A percentile compares a stretch with the other conserved stretches of the same genome.
Conservation (phyloP, 306 rosid species). For the Quercus dentata region DNA sequence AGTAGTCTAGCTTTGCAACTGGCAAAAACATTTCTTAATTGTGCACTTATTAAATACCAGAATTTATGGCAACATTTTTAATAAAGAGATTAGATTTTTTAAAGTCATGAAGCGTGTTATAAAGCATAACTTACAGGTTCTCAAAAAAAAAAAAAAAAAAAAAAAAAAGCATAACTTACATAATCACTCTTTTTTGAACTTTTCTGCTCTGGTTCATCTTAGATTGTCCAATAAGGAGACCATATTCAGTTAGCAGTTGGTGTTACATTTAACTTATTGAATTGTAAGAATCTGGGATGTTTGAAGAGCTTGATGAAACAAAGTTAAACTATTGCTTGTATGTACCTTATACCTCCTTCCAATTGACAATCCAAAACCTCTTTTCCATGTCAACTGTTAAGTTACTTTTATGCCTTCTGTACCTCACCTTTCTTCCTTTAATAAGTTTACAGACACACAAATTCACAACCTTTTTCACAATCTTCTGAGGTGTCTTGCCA, state of each 20-base stretch:
- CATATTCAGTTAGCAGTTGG: background rate
- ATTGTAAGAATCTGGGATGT: background rate
- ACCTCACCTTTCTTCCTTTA: no score
- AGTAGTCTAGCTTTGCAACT: constrained; percentile 31
- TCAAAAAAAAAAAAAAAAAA: no score
- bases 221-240: background rate
- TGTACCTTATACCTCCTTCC: background rate
- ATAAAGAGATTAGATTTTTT: constrained; percentile 7
- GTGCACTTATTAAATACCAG: constrained; percentile 2
- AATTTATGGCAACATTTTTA: background rate
- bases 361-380: background rate
- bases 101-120: background rate
- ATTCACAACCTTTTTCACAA: no score
- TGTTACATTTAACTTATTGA: background rate
- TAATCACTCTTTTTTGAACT: background rate
- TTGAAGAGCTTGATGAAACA: background rate
- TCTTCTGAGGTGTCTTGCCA: no score
- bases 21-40: background rate
- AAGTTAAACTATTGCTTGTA: background rate
- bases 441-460: no score
- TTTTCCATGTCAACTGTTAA: no score
- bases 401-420: no score
- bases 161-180: background rate
- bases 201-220: background rate
- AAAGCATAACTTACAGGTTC: background rate